Evolutionary conservation across 352 stramenopile genomes (phyloP), one percentile per base, ranked within the genome.

Genomic region (Phytopythium montanum): DNA sequence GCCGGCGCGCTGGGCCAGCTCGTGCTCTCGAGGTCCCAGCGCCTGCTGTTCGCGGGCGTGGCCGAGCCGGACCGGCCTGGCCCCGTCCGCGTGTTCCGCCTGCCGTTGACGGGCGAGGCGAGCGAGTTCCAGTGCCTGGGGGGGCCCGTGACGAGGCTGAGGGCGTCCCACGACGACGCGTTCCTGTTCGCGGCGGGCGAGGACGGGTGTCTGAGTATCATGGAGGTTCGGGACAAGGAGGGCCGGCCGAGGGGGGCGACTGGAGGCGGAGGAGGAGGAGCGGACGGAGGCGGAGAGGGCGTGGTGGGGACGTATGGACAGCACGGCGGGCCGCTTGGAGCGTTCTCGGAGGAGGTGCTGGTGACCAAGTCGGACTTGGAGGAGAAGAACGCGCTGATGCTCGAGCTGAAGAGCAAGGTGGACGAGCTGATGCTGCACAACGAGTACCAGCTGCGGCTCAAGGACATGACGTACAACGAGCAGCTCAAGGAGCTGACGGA

Each of bases 391-490:
- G 80, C 72, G 21, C 63, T 94, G 34, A 97, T 97, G 83, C 50
- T 87, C 58, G 92, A 98, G 63, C 73, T 98, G n/a, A 96, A 96
- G 65, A 95, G 83, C 65, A 98, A 98, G 73, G 89, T 98, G 16
- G 94, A 98, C 57, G 91, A 98, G 59, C 76, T 98, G 13, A 94
- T 88, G 67, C 76, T 97, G 18, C 88, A 98, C 62, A 98, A 98
- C 64, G 94, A 98, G 55, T 98, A 98, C 67, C 90, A 98, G 58
- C 66, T 98, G 25, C 81, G 94, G 13, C 73, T 98, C 18, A 97
- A 98, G 59, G 92, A 98, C 62, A 97, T 98, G 91, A 97, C 93
- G 56, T 97, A 97, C 73, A 90, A 87, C 52, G 94, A 98, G 60
- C 95, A 97, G 54, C 77, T 98, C 29, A 98, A 98, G 65, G 94